Base-by-base conservation (phyloP, 2,329 filamentous ascomycete species). In the Pyrenophora tritici-repentis region DNA sequence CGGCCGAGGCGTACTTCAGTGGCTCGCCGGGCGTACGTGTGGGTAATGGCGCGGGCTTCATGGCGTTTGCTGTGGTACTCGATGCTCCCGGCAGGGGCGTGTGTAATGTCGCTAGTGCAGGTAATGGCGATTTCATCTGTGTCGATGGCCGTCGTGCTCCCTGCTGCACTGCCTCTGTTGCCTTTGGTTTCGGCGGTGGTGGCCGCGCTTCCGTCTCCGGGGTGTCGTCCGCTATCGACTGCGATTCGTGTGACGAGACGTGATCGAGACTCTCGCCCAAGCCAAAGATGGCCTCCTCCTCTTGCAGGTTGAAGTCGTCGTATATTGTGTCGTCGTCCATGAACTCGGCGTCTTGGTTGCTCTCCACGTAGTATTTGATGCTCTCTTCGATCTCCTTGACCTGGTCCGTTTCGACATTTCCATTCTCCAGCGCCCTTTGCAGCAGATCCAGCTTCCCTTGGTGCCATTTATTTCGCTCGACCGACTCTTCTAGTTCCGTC, bases 401-500 rank as follows among this genome's bases (percentile, higher is more conserved):
- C 72, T 94, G 87, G 4, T 92, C 89, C 16, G 88, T 83, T 50
- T 97, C 93, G 61, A 97, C 84, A 57, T 88, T 90, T 50, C 91
- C 93, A 69, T 99, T 99, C 71, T 97, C 92, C 61, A 99, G 78
- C 22, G 91, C 90, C 62, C 94, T 86, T 66, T 93, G 85, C 67
- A 97, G 86, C 51, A 97, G 81, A 76, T 99, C 94, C 58, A 99
- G 81, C 72, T 96, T 96, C 59, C 86, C 85, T 70, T 96, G 89
- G 72, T 99, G 94, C 89, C 91, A 97, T 76, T 96, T 97, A 80
- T 97, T 93, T 65, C 89, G 86, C 73, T 99, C 94, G 63, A 92
- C 91, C 65, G 87, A 81, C 54, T 83, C 81, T 67, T 96, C 89
- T 61, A 99, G 88, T 71, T 94, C 89, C 46, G 90, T 85, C 78